Conservation (phyloP, 2,329 filamentous ascomycete genomes). For the Fusarium buxicola region DNA sequence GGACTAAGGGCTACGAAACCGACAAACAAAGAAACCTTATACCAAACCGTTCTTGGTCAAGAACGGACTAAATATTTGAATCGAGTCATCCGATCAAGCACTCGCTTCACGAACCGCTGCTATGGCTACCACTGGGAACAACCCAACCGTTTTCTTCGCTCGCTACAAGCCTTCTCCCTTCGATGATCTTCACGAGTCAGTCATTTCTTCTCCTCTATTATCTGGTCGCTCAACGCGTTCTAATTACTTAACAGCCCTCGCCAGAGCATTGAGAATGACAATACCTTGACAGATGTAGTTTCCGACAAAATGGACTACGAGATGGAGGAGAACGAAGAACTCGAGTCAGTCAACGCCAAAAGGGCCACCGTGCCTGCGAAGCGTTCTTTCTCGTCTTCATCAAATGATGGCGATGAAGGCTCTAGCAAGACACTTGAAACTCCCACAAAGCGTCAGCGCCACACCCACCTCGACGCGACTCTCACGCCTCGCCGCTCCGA, state of each 20-base stretch:
- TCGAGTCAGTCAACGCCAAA: background rate
- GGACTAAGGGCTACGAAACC: background rate
- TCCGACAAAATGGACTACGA: slow-evolving; percentile 29
- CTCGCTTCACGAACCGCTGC: background rate
- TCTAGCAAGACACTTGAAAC: background rate
- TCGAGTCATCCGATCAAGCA: background rate
- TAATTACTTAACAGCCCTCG: slow-evolving; percentile 20
- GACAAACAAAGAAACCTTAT: background rate
- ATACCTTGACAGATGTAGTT: background rate
- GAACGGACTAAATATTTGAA: too few relatives aligned
- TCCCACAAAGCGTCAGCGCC: slow-evolving; percentile 27
- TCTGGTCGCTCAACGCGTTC: background rate
- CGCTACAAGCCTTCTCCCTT: slow-evolving; percentile 27
- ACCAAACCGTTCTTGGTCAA: too few relatives aligned
- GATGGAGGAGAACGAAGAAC: slow-evolving; percentile 2
- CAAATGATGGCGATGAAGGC: background rate
- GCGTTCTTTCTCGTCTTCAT: slow-evolving; percentile 3
- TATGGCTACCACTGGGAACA: slow-evolving; percentile 29
- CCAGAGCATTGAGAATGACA: slow-evolving; percentile 24
- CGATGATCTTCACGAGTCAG: slow-evolving; percentile 31
- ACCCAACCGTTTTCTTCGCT: slow-evolving; percentile 38
- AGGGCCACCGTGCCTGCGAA: background rate
- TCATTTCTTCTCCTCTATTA: background rate
- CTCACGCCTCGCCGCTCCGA: slow-evolving; percentile 24
- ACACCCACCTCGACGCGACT: background rate